Conservation (phyloP, 805 yeast genomes). For the Pichia gijzeniarum region DNA sequence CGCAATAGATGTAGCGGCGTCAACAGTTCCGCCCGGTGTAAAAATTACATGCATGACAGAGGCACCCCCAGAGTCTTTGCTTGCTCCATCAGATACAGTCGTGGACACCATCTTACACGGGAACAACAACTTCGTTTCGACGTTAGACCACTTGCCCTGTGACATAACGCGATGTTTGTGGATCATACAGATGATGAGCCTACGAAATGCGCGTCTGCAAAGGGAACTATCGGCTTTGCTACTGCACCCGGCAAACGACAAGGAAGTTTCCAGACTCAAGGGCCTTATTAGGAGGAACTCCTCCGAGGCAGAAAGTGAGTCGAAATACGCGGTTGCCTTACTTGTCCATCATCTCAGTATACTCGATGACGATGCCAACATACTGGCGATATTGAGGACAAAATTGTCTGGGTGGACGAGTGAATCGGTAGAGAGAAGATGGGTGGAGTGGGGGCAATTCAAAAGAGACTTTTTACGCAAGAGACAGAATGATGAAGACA, state of each 20-base stretch:
- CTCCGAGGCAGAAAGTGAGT: constrained; percentile 23
- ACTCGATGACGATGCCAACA: constrained; percentile 21
- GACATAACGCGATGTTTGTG: constrained; percentile 33
- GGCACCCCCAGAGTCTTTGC: too few relatives aligned
- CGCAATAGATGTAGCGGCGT: too few relatives aligned
- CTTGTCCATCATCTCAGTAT: constrained; percentile 20
- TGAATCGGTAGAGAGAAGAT: constrained; percentile 14
- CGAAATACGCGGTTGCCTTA: constrained; percentile 17
- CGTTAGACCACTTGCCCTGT: constrained; percentile 35
- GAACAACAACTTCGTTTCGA: constrained; percentile 31
- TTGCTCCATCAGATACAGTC: not conserved
- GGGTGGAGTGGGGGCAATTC: constrained; percentile 23
- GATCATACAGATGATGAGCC: constrained; percentile 30
- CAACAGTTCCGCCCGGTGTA: too few relatives aligned
- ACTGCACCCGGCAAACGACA: not conserved
- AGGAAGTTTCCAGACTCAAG: constrained; percentile 6
- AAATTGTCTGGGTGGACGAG: constrained; percentile 15
- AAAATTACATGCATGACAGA: too few relatives aligned
- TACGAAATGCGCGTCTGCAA: constrained; percentile 20
- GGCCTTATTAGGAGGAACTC: constrained; percentile 17
- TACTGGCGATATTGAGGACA: constrained; percentile 1
- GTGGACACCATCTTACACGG: constrained; percentile 26
- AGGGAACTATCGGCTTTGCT: constrained; percentile 5
- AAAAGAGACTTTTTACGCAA: constrained; percentile 16
- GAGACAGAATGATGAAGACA: not conserved